phyloP scores from a whole-genome alignment of 306 rosid genomes.

The Castanea mollissima region DNA sequence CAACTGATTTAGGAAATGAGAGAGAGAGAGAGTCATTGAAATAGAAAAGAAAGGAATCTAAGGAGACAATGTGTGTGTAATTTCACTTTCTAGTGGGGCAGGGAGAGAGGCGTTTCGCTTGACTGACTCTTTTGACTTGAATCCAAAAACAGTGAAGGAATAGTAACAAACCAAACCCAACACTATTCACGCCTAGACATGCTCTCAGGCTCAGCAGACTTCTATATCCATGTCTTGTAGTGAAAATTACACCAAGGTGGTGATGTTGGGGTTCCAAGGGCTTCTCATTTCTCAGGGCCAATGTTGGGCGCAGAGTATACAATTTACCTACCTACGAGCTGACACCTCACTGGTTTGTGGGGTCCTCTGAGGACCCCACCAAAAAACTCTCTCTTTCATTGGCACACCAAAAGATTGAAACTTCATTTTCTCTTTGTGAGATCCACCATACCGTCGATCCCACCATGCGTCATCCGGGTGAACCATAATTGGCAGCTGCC shows the following conservation, averaged over 20 bases:
- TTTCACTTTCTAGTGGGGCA: conserved; percentile 83
- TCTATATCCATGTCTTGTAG: conserved; percentile 39
- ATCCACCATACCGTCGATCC: neutral
- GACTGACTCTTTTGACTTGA: conserved; percentile 76
- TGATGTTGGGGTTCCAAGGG: conserved; percentile 27
- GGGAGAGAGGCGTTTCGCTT: conserved; percentile 44
- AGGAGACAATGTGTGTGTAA: conserved; percentile 73
- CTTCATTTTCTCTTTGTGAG: neutral
- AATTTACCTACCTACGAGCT: conserved; percentile 56
- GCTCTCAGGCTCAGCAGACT: conserved; percentile 16
- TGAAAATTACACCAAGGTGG: conserved; percentile 22
- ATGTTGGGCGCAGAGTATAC: conserved; percentile 70
- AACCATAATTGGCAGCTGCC: neutral
- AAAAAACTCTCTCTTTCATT: neutral
- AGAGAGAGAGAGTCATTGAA: conserved; percentile 37
- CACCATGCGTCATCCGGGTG: neutral
- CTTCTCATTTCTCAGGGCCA: conserved; percentile 44
- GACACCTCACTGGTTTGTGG: conserved; percentile 46
- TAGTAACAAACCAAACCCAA: neutral
- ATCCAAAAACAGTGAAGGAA: conserved; percentile 31
- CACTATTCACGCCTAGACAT: conserved; percentile 27
- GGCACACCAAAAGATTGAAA: neutral
- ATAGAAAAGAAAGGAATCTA: conserved; percentile 75
- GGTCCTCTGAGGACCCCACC: conserved; percentile 10
- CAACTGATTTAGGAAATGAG: conserved; percentile 62